phyloP scores from a whole-genome alignment of 768 basidiomycete species.

The Ramaria sp. region DNA sequence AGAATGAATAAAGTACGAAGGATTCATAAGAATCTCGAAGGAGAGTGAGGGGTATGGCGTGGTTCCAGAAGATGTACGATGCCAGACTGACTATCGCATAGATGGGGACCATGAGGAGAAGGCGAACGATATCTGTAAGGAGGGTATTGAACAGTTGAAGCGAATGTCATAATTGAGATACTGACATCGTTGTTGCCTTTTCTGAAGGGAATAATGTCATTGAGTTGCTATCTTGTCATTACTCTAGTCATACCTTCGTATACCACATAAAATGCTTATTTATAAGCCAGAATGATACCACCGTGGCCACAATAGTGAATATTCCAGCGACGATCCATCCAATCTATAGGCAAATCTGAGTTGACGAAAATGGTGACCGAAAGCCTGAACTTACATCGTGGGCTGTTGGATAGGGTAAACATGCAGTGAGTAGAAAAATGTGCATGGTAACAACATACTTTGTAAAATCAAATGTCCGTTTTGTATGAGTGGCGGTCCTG shows the following conservation, averaged over 20 bases:
- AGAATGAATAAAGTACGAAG: conserved; percentile 64
- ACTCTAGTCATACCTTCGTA: conserved; percentile 40
- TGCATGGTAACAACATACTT: conserved; percentile 25
- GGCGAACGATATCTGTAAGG: conserved; percentile 50
- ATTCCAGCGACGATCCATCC: conserved; percentile 60
- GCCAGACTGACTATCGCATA: conserved; percentile 59
- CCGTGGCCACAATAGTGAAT: conserved; percentile 44
- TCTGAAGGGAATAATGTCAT: conserved; percentile 26
- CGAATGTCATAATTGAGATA: not conserved
- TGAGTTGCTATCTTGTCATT: not conserved
- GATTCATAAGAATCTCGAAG: conserved; percentile 70
- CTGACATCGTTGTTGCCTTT: conserved; percentile 59
- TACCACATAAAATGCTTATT: conserved; percentile 63
- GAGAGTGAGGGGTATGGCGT: conserved; percentile 58
- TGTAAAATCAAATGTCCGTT: conserved; percentile 51
- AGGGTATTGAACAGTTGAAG: not conserved
- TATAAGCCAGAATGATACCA: conserved; percentile 64
- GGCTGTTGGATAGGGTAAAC: conserved; percentile 22
- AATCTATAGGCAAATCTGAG: conserved; percentile 26
- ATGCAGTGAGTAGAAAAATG: conserved; percentile 1
- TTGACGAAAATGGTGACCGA: not conserved
- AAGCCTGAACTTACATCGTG: conserved; percentile 41
- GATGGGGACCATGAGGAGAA: conserved; percentile 70
- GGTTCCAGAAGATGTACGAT: conserved; percentile 65
- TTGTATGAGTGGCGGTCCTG: conserved; percentile 47